These are phyloP conservation scores for Botrytis fabae DNA, from an alignment of 2,329 filamentous ascomycete genomes.

Conservation along the genomic window DNA sequence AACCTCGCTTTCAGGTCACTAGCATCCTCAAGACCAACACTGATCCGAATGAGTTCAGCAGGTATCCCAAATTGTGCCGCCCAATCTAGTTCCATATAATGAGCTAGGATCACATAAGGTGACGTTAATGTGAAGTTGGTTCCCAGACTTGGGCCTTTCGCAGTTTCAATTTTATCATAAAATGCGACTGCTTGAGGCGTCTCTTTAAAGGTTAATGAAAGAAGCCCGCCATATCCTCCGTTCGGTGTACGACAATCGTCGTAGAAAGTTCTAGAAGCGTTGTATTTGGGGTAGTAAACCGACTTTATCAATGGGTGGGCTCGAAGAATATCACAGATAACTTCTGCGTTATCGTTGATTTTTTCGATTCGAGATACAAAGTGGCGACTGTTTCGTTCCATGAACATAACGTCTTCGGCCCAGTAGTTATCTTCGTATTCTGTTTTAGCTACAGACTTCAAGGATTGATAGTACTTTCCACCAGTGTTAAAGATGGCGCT, in stretches of 20 bases:
- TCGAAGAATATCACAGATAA: conserved; percentile 71
- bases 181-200: conserved; percentile 74
- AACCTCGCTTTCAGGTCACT: conserved; percentile 65
- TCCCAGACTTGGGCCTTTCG: conserved; percentile 91
- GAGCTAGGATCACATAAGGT: conserved; percentile 88
- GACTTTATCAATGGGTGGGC: conserved; percentile 65
- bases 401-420: conserved; percentile 90
- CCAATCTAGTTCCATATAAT: conserved; percentile 93
- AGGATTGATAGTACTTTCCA: conserved; percentile 64
- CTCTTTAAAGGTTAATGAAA: conserved; percentile 78
- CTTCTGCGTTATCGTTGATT: conserved; percentile 83
- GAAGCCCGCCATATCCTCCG: conserved; percentile 85
- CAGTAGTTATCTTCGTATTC: conserved; percentile 90
- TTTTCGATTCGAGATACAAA: conserved; percentile 80
- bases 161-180: conserved; percentile 81
- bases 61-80: conserved; percentile 79
- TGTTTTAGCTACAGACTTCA: conserved; percentile 65
- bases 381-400: conserved; percentile 94
- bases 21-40: conserved; percentile 83
- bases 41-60: conserved; percentile 77
- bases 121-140: conserved; percentile 95
- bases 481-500: conserved; percentile 65
- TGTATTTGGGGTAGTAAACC: conserved; percentile 85
- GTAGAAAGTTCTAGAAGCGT: conserved; percentile 68
- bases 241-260: conserved; percentile 71